Conservation (phyloP, 768 basidiomycete species). For the Mycena chlorophos region DNA sequence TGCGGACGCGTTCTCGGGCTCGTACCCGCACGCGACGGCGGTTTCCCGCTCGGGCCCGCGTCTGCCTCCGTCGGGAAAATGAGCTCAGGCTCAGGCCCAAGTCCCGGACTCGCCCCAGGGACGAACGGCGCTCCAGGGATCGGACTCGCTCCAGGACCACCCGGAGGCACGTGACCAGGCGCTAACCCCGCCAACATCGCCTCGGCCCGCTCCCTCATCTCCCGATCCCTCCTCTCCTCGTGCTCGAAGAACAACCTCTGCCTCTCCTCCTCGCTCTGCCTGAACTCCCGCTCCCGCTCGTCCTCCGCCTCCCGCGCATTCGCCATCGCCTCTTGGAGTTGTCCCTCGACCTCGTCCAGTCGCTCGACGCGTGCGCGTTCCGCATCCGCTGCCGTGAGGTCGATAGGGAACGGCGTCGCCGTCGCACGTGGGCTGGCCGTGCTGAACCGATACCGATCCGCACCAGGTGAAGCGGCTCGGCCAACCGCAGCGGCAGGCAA, state of each 20-base stretch:
- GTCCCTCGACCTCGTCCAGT: conserved; percentile 55
- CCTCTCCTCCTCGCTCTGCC: conserved; percentile 63
- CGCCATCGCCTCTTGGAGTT: conserved; percentile 47
- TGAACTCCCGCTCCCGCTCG: conserved; percentile 63
- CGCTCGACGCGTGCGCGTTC: conserved; percentile 57
- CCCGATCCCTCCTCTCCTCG: conserved; percentile 58
- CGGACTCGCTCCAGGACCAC: no score
- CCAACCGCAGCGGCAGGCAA: no score
- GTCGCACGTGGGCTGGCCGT: conserved; percentile 32
- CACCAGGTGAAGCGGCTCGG: no score
- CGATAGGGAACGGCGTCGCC: conserved; percentile 37
- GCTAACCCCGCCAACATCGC: no score
- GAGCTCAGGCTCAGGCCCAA: no score
- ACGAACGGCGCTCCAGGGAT: no score
- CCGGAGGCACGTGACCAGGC: no score
- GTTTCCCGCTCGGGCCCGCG: no score
- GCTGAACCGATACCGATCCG: no score
- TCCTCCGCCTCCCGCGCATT: conserved; percentile 62
- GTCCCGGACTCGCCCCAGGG: no score
- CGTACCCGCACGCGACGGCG: background rate
- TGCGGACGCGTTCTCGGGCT: background rate
- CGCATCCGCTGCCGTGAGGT: conserved; percentile 41
- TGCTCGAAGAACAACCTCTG: conserved; percentile 59
- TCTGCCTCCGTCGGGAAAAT: no score
- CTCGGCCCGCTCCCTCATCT: conserved; percentile 52